phyloP scores from a whole-genome alignment of 768 basidiomycete species.

The Hygrocybe punicea region DNA sequence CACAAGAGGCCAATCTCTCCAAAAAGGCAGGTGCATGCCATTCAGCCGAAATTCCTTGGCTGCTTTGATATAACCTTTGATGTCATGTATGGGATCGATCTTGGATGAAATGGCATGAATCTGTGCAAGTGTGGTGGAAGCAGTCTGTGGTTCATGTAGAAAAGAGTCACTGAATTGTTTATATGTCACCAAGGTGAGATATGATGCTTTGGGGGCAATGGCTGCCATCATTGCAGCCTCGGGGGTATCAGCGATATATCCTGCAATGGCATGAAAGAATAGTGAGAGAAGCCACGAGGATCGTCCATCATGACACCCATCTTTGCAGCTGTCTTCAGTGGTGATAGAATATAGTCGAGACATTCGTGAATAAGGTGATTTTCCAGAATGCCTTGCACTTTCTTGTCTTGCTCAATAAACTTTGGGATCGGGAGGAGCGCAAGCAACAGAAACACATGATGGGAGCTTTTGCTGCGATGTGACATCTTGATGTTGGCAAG shows the following conservation, averaged over 20 bases:
- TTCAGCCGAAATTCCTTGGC: no score
- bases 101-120: not conserved
- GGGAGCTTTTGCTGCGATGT: constrained; percentile 4
- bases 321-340: constrained; percentile 18
- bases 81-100: constrained; percentile 2
- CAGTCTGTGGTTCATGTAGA: constrained; percentile 11
- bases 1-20: no score
- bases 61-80: not conserved
- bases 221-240: no score
- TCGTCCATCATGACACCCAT: constrained; percentile 21
- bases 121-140: constrained; percentile 4
- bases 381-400: no score
- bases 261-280: constrained; percentile 19
- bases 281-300: constrained; percentile 11
- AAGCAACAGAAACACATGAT: constrained; percentile 16
- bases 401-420: constrained; percentile 12
- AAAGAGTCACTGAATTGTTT: constrained; percentile 19
- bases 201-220: no score
- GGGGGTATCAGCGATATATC: constrained; percentile 21
- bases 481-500: constrained; percentile 15
- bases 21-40: no score
- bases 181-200: no score
- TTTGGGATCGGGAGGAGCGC: constrained; percentile 21
- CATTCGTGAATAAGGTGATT: constrained; percentile 18
- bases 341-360: constrained; percentile 16